A percentile compares a stretch with the other conserved stretches of the same genome.
Evolutionary conservation across 1,284 basidiomycete species (phyloP).

Genomic region (Boletus semigastroideus): DNA sequence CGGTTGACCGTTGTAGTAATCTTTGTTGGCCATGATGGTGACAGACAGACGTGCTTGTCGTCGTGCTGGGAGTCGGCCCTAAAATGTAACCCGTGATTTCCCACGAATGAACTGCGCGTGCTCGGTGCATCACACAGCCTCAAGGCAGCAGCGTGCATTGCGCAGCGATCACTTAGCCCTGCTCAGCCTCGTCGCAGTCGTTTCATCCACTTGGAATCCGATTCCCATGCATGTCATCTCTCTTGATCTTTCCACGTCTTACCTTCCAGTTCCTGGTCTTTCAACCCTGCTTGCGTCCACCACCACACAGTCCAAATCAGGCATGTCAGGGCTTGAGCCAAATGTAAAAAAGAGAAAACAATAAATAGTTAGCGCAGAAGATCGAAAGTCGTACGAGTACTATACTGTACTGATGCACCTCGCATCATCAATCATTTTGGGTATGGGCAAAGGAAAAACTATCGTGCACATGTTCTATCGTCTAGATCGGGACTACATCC

Average conservation of each 20-base stretch:
- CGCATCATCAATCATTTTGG: slow-evolving; percentile 7
- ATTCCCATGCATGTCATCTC: slow-evolving; percentile 22
- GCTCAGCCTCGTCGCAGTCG: neutral
- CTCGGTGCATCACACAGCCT: slow-evolving; percentile 20
- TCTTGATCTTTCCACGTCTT: neutral
- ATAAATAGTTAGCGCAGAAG: slow-evolving; percentile 30
- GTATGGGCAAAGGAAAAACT: slow-evolving; percentile 1
- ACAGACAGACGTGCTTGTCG: slow-evolving; percentile 6
- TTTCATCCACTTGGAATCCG: slow-evolving; percentile 9
- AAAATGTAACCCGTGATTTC: slow-evolving; percentile 27
- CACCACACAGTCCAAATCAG: slow-evolving; percentile 12
- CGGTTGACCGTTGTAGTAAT: slow-evolving; percentile 63
- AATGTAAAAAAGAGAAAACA: slow-evolving; percentile 8
- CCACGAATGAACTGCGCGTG: slow-evolving; percentile 17
- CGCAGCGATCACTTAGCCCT: neutral
- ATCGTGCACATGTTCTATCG: slow-evolving; percentile 22
- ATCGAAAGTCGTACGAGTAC: slow-evolving; percentile 28
- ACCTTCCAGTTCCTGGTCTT: slow-evolving; percentile 5
- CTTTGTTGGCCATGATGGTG: slow-evolving; percentile 67
- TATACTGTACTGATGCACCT: slow-evolving; percentile 16
- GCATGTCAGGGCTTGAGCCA: neutral
- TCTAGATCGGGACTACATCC: slow-evolving; percentile 35
- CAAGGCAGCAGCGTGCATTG: slow-evolving; percentile 21
- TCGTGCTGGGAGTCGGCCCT: slow-evolving; percentile 16
- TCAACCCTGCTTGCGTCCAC: slow-evolving; percentile 18